A percentile compares a stretch with the other conserved stretches of the same genome.
These are phyloP conservation scores for Penicillium sp. DNA, from an alignment of 2,329 filamentous ascomycete genomes.

Conservation along the genomic window DNA sequence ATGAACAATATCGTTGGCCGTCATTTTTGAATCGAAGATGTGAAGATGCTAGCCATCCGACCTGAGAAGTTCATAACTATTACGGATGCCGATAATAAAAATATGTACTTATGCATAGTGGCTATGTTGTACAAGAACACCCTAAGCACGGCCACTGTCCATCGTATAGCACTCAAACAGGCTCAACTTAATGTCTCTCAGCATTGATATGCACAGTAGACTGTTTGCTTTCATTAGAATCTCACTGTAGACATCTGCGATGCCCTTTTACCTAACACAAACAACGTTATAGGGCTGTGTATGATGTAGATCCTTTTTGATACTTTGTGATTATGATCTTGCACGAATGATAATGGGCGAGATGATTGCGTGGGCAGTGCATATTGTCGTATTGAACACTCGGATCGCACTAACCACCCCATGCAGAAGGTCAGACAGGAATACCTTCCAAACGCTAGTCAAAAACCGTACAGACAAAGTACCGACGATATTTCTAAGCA, in stretches of 20 bases:
- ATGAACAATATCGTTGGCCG: not conserved
- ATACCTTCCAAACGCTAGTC: not conserved
- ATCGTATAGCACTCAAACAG: not conserved
- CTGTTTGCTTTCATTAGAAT: not conserved
- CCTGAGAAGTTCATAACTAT: not conserved
- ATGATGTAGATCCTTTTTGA: not conserved
- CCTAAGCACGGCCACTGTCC: not conserved
- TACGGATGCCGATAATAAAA: not conserved
- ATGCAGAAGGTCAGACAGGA: not conserved
- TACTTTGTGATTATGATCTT: not conserved
- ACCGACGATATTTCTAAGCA: not conserved
- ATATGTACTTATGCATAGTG: not conserved
- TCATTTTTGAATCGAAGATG: not conserved
- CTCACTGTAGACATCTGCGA: not conserved
- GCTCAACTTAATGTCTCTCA: not conserved
- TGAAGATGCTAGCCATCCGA: rapidly evolving
- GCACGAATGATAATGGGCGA: not conserved
- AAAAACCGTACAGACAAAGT: not conserved
- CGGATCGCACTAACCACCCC: not conserved
- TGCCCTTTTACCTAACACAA: not conserved
- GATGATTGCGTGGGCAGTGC: not conserved
- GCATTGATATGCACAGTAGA: no score
- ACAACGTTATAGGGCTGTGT: not conserved
- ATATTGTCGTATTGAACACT: not conserved
- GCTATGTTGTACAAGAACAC: not conserved